Percentiles rank a stretch among this genome's conserved stretches.
phyloP scores from a whole-genome alignment of 352 stramenopile genomes.

The Elongisporangium undulatum region DNA sequence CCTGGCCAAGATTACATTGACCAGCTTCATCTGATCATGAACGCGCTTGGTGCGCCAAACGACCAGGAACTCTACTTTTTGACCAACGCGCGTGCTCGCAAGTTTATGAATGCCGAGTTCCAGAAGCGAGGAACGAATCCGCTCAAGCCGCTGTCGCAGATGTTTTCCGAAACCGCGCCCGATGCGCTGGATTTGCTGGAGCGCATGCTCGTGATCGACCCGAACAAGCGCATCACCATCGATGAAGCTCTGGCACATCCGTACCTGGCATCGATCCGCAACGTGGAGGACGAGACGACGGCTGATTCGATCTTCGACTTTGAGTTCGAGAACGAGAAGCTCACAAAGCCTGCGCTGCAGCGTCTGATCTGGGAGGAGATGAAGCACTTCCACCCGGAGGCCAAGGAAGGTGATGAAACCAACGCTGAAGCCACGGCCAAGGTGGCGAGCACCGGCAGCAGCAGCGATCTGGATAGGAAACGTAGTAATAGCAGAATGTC shows the following conservation, averaged over 20 bases:
- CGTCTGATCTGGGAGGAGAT: conserved; percentile 87
- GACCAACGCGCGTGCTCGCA: conserved; percentile 86
- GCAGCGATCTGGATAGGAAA: not conserved
- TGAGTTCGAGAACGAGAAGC: conserved; percentile 85
- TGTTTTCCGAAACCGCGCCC: conserved; percentile 66
- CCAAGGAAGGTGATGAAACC: conserved; percentile 21
- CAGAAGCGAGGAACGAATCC: conserved; percentile 62
- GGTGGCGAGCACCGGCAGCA: not conserved
- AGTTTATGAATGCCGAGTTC: conserved; percentile 83
- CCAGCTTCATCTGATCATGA: conserved; percentile 96
- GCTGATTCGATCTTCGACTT: conserved; percentile 71
- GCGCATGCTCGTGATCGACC: conserved; percentile 92
- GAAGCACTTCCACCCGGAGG: conserved; percentile 67
- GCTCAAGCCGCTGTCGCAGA: conserved; percentile 56
- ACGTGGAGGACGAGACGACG: conserved; percentile 85
- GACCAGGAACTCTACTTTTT: conserved; percentile 97
- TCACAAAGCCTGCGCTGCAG: conserved; percentile 80
- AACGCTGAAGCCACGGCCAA: not conserved
- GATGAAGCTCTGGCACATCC: conserved; percentile 88
- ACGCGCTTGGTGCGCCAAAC: conserved; percentile 93
- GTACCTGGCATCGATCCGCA: conserved; percentile 87
- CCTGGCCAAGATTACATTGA: conserved; percentile 93
- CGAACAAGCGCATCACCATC: conserved; percentile 88
- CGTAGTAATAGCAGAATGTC: not conserved
- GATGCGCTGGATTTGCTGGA: conserved; percentile 86